Evolutionary conservation across 2,329 filamentous ascomycete genomes (phyloP), one percentile per base, ranked within the genome.

Genomic region (Pestalotiopsis sp.): DNA sequence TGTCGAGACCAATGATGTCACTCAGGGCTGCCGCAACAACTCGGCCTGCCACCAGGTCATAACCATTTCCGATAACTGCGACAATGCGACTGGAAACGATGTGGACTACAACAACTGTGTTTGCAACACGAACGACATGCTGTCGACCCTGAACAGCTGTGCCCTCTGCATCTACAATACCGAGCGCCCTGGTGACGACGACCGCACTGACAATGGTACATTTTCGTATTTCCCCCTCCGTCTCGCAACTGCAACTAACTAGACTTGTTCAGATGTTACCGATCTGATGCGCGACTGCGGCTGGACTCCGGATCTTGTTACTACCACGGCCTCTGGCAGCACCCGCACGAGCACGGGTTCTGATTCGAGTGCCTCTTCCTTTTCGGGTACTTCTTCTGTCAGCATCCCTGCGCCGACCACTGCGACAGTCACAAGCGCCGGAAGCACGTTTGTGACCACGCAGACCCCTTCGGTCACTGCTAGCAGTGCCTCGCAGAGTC

Each of bases 201-300:
- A 65, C 30, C 35, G 61, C 14, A 44, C 38, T 26, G 63, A 65
- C 30, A 65, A 65, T 4, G 63, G 63, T 65, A 55, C 14, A 20
- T 24, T 7, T 4, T 7, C 3, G 11, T 26, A 30, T 30, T 60
- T 2, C 60, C 6, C 38, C 6, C 20, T 9, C 17, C 30, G 1
- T 40, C 10, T 22, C 11, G 17, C 26, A 17, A 3, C 35, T 39
- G 17, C 38, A 11, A 55, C 40, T 48, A 4, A 48, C 44, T 7
- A 24, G 6, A 5, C 11, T 13, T 9, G 3, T 48, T 14, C n/a
- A 65, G 63, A 65, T 39, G 63, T 65, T 11, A 65, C 63, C 6
- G 63, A 65, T 14, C n/a, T 65, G 7, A 65, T 65, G 63, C 26
- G 44, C 13, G 40, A 55, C 26, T 65, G 63, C 44, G 44, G 63